These are phyloP conservation scores for Globisporangium spinosum DNA, from an alignment of 352 stramenopile genomes.

Conservation along the genomic window DNA sequence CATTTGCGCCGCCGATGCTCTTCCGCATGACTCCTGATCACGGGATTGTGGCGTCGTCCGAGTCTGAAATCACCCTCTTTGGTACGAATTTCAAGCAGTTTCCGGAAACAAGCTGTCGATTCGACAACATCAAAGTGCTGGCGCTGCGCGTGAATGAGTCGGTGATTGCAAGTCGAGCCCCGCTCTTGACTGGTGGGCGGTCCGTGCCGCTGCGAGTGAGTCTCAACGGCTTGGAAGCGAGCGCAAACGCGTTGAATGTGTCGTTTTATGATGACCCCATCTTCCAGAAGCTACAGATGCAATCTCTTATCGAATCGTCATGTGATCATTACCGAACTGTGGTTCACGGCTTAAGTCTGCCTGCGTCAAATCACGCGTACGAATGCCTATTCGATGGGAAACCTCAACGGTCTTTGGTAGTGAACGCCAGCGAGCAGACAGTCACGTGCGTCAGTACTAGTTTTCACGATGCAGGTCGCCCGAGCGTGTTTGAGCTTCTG, in stretches of 20 bases:
- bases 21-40: constrained; percentile 24
- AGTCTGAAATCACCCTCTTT: constrained; percentile 25
- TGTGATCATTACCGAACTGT: constrained; percentile 15
- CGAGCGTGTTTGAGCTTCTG: constrained; percentile 17
- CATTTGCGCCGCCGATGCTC: constrained; percentile 32
- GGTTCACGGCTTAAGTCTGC: constrained; percentile 11
- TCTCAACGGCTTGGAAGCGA: constrained; percentile 42
- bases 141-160: constrained; percentile 30
- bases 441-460: background rate
- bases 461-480: background rate
- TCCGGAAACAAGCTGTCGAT: constrained; percentile 28
- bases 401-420: constrained; percentile 8
- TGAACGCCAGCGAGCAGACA: background rate
- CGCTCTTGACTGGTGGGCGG: constrained; percentile 6
- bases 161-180: constrained; percentile 28
- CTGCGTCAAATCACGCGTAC: constrained; percentile 16
- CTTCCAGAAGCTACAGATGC: constrained; percentile 11
- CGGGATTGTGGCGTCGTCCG: constrained; percentile 6
- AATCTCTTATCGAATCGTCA: constrained; percentile 7
- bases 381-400: constrained; percentile 27
- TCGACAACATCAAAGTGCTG: constrained; percentile 24
- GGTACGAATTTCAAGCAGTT: constrained; percentile 41
- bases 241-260: constrained; percentile 24
- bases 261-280: constrained; percentile 16
- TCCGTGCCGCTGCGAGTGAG: constrained; percentile 24